Base-by-base conservation (phyloP, 1,284 basidiomycete genomes). In the Thelephora terrestris region DNA sequence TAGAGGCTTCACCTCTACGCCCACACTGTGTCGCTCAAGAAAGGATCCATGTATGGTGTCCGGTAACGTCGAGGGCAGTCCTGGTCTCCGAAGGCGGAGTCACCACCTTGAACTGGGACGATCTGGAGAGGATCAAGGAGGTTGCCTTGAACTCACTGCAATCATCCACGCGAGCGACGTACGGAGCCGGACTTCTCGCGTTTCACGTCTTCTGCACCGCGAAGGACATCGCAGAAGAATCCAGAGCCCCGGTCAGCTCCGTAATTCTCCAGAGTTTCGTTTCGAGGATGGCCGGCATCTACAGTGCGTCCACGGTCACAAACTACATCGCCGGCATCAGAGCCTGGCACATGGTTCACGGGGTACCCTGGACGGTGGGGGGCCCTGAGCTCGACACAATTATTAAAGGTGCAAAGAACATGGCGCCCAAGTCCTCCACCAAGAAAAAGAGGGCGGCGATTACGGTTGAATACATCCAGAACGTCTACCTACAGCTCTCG, bases 381-480 rank as follows among this genome's bases (percentile, higher is more conserved):
- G 21, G 48, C 10, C 18, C 16, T 1, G 34, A 49, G 5, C 9
- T 54, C 10, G 32, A 50, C 2, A 42, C 49, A 1, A 12, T 58
- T 1, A 18, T 60, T 1, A 23, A 20, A 0, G 56, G 43, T 0
- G 57, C 55, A 0, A 48, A 49, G 10, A 4, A n/a, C 12, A 25
- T 47, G 18, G 34, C 50, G 1, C 56, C 58, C 0, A 1, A 52
- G 0, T 20, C 53, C 5, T 52, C 53, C 2, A 34, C 32, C 18
- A 34, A 49, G 3, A n/a, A 18, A 6, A 47, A 43, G 36, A 47
- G 57, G 3, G 23, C 39, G 1, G 56, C 61, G 3, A 48, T 46
- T 47, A 56, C 54, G 3, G 16, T 52, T 7, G 21, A 42, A 0
- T 23, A 46, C 46, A 52, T 62, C 6, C 2, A n/a, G 0, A 14